Evolutionary conservation across 805 yeast genomes (phyloP), one percentile per base, ranked within the genome.

Genomic region (Lachancea sp.): DNA sequence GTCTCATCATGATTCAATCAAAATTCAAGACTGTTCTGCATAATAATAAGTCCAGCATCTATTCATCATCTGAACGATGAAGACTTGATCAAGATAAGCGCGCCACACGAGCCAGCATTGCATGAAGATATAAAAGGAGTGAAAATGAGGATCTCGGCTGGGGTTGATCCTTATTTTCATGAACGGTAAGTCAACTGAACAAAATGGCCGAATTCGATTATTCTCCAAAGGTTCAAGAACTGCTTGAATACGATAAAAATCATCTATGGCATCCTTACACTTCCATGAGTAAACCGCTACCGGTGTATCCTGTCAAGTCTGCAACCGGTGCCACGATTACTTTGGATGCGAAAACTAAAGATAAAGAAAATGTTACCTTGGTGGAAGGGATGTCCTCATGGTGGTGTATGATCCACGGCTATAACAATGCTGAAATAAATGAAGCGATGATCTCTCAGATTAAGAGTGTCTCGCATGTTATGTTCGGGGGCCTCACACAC

Each of bases 211-310:
- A 31, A 29, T 17, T 39, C 8, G 17, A 36, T 13, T 39, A 27
- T n/a, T 17, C 44, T 2, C 38, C 37, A 13, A 32, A 41, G 20
- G 44, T 41, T 7, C 15, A 34, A 8, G 31, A 20, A 9, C 31
- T 41, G 12, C 38, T 41, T 3, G 44, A 32, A 17, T 41, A 20
- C 19, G 66, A 62, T 37, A 49, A 38, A 32, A 42, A 51, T 27
- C 62, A 60, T 42, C 43, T 62, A 30, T 62, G 66, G 65, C 66
- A 62, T 49, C 66, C 65, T 7, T 60, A 60, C 44, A 57, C 66
- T 2, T 60, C 66, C 1, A 45, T 62, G 46, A 36, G 38, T 1
- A 42, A 51, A 6, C 64, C 65, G 4, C 46, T 55, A 25, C 47
- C 52, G 1, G 59, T 57, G 11, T 56, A 49, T 37, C 61, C 57